phyloP scores from a whole-genome alignment of 23 red algal species.

The Chondrus crispus region DNA sequence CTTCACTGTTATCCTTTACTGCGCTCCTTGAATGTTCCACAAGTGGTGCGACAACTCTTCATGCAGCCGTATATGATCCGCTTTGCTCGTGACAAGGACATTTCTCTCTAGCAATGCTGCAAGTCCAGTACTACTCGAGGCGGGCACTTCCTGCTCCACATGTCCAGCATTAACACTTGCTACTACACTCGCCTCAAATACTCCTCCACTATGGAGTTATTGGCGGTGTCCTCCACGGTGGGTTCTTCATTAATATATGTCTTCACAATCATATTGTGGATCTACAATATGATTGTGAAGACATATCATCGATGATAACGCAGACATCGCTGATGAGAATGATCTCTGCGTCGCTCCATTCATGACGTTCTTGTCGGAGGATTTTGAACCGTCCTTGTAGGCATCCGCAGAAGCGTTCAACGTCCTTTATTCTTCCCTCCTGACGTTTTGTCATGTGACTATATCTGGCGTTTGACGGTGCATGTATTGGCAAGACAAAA shows the following conservation, averaged over 20 bases:
- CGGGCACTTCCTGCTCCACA: too few relatives aligned
- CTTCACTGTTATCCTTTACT: too few relatives aligned
- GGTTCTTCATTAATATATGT: neutral
- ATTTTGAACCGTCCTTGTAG: conserved; percentile 17
- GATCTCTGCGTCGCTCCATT: neutral
- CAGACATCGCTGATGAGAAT: neutral
- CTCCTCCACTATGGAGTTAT: too few relatives aligned
- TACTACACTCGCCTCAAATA: too few relatives aligned
- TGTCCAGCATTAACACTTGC: too few relatives aligned
- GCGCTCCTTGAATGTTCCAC: too few relatives aligned
- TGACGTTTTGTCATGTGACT: neutral
- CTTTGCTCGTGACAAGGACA: neutral
- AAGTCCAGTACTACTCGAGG: too few relatives aligned
- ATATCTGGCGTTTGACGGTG: neutral
- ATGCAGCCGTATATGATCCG: neutral
- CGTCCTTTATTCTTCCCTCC: conserved; percentile 8
- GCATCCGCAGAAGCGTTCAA: conserved; percentile 14
- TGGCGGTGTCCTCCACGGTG: too few relatives aligned
- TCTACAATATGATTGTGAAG: neutral
- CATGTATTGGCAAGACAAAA: neutral
- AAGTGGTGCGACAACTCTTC: neutral
- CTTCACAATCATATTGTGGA: neutral
- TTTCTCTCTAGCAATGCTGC: neutral
- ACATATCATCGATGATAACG: conserved; percentile 35
- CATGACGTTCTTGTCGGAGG: neutral